Evolutionary conservation across 1,284 basidiomycete species (phyloP), one percentile per base, ranked within the genome.

Genomic region (Leccinum glutinopallens): DNA sequence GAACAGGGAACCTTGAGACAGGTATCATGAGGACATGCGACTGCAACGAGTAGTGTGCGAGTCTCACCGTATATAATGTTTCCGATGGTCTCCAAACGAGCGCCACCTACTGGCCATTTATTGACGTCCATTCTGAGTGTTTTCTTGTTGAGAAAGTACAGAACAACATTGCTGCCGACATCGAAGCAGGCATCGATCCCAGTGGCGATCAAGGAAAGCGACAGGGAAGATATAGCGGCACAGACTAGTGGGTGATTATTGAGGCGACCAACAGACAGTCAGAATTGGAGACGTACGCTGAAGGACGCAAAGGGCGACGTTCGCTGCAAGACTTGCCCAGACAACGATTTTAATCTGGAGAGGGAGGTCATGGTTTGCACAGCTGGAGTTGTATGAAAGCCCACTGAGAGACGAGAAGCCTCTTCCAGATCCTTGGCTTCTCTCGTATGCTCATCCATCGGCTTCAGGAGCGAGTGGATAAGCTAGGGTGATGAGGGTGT

Each of bases 41-140:
- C 22, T 13, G 49, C 46, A 22, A 49, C 15, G 46, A 3, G 10
- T 1, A 19, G 49, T 25, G 13, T 51, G 19, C 19, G 12, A 51
- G 35, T 79, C 87, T 70, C 59, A 89, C 92, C 92, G 70, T 95
- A 97, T 62, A 93, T 81, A 66, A 96, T 90, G 72, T 97, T 96
- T 46, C 94, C 94, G 66, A 96, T 95, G 1, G 92, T 96, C 76
- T 96, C 29, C 29, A 32, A 32, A 32, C 29, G 29, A 7, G 29
- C 29, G 1, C 29, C 29, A 32, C 29, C 29, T 32, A 32, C 29
- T 32, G 29, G 29, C 29, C 29, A 32, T 32, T 32, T 32, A 32
- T 8, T 32, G 29, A 32, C 29, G 7, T 32, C 29, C 29, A 32
- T 32, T 32, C 29, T 32, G 29, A 32, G 7, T 7, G 29, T 2